A percentile compares a stretch with the other conserved stretches of the same genome.
Evolutionary conservation across 2,329 filamentous ascomycete species (phyloP).

Genomic region (Sporothrix luriei): DNA sequence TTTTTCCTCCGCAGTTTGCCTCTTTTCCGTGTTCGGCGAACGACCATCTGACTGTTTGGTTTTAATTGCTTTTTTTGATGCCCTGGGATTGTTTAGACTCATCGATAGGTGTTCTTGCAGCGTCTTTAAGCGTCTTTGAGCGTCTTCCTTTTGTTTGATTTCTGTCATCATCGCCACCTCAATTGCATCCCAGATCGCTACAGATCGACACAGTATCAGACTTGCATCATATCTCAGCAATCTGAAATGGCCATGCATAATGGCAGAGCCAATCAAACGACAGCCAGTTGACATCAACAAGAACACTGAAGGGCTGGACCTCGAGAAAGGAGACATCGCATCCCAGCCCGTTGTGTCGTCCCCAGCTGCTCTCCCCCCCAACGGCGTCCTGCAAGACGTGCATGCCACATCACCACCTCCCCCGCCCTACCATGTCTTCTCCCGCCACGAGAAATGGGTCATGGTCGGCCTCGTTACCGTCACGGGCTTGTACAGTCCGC

Average conservation of each 20-base stretch:
- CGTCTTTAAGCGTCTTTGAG: too few species aligned
- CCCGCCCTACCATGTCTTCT: slow-evolving; percentile 39
- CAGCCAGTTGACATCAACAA: background rate
- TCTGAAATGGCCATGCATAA: background rate
- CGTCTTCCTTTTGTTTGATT: background rate
- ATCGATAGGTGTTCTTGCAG: too few species aligned
- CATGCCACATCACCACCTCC: background rate
- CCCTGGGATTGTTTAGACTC: too few species aligned
- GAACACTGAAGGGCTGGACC: background rate
- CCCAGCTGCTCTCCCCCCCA: background rate
- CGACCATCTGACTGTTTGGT: too few species aligned
- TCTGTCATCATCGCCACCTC: too few species aligned
- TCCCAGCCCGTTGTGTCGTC: background rate
- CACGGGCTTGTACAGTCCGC: slow-evolving; percentile 41
- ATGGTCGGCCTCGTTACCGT: slow-evolving; percentile 39
- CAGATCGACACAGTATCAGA: too few species aligned
- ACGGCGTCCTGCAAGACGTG: background rate
- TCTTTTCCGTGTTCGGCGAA: too few species aligned
- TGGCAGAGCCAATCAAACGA: background rate
- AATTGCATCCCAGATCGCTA: too few species aligned
- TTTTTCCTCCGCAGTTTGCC: too few species aligned
- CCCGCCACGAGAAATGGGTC: slow-evolving; percentile 39
- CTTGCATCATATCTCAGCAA: background rate
- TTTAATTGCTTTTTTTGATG: too few species aligned
- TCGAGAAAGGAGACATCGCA: background rate